These are phyloP conservation scores for Daldinia bambusicola DNA, from an alignment of 495 filamentous ascomycete species.

Conservation along the genomic window DNA sequence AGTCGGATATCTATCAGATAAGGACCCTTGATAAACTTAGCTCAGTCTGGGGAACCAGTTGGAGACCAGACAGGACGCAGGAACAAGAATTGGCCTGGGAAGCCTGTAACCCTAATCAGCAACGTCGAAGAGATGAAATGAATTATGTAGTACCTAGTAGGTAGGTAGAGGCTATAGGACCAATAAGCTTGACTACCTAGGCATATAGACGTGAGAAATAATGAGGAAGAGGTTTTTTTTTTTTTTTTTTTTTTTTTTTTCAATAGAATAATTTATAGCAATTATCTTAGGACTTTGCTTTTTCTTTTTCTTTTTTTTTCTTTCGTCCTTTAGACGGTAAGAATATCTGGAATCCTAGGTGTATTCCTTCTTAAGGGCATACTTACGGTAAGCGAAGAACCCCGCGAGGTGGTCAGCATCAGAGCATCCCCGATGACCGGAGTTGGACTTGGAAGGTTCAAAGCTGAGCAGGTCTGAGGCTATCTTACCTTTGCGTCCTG, in stretches of 20 bases:
- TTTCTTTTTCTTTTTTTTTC: too few relatives aligned
- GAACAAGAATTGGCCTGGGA: slow-evolving; percentile 15
- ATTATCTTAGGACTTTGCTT: too few relatives aligned
- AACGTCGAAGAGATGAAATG: neutral
- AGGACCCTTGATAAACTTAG: slow-evolving; percentile 22
- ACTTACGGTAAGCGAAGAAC: slow-evolving; percentile 5
- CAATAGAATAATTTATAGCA: too few relatives aligned
- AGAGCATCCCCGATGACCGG: slow-evolving; percentile 32
- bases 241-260: too few relatives aligned
- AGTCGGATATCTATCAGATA: slow-evolving; percentile 12
- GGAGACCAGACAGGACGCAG: slow-evolving; percentile 15
- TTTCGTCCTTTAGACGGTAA: neutral
- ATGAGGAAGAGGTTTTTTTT: too few relatives aligned
- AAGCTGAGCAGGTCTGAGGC: slow-evolving; percentile 21
- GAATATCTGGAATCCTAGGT: neutral
- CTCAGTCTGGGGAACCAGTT: slow-evolving; percentile 18
- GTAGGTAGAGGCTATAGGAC: neutral
- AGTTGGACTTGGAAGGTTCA: slow-evolving; percentile 7
- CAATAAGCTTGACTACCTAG: neutral
- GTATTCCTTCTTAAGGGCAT: neutral
- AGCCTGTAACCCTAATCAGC: neutral
- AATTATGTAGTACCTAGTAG: neutral
- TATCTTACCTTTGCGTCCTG: neutral
- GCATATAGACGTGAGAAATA: too few relatives aligned
- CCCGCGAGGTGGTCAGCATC: slow-evolving; percentile 5